Evolutionary conservation across 169 alveolate species (phyloP).

Genomic region (Plasmodium knowlesi): DNA sequence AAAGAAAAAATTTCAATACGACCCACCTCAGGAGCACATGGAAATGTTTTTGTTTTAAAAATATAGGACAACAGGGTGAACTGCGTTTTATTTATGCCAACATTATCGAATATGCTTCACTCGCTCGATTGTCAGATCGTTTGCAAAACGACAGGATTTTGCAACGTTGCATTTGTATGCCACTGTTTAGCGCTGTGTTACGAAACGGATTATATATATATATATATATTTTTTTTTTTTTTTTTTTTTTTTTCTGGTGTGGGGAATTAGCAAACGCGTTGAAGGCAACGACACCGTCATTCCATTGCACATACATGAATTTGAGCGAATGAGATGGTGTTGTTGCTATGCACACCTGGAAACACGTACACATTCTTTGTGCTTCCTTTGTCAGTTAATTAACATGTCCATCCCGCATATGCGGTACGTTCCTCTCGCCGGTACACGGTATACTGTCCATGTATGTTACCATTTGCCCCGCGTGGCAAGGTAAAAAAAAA

Average conservation of each 20-base stretch:
- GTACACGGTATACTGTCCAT: not conserved
- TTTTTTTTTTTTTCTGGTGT: not conserved
- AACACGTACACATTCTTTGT: not conserved
- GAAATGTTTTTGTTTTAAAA: not conserved
- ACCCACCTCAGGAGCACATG: not conserved
- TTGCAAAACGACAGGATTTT: not conserved
- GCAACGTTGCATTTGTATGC: not conserved
- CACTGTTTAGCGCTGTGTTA: not conserved
- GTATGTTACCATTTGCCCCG: not conserved
- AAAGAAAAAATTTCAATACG: not conserved
- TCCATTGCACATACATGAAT: not conserved
- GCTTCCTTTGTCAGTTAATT: not conserved
- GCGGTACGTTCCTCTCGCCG: not conserved
- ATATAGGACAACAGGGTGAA: not conserved
- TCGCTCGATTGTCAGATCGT: not conserved
- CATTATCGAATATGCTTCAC: not conserved
- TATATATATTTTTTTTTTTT: no score
- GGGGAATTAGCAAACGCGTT: not conserved
- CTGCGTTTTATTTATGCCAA: not conserved
- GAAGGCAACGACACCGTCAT: not conserved
- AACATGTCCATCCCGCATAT: not conserved
- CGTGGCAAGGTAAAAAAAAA: no score
- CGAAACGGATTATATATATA: not conserved
- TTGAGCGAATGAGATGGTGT: not conserved
- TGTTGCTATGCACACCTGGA: not conserved